These are phyloP conservation scores for Yarrowia keelungensis DNA, from an alignment of 805 yeast species.

Conservation along the genomic window DNA sequence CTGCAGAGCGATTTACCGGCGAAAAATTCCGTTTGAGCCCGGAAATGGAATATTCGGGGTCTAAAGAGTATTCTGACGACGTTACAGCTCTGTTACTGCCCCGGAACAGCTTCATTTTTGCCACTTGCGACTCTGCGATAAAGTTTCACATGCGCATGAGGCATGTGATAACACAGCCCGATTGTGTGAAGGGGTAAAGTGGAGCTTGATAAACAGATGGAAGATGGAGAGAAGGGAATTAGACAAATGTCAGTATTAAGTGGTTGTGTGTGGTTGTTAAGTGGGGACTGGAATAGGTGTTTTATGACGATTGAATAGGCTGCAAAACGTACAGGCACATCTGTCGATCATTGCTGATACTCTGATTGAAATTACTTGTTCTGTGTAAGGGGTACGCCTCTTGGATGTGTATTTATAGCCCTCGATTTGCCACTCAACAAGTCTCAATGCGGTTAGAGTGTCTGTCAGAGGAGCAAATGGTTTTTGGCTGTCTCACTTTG, in stretches of 20 bases:
- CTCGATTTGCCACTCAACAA: no score
- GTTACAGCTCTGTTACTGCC: neutral
- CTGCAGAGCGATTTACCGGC: neutral
- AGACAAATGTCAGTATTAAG: neutral
- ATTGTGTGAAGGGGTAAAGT: constrained; percentile 22
- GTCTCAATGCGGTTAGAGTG: no score
- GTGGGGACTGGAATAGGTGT: no score
- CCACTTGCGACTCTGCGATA: neutral
- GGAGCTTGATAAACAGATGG: neutral
- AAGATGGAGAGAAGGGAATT: neutral
- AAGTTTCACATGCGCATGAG: constrained; percentile 17
- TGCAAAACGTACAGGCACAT: no score
- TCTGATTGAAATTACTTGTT: no score
- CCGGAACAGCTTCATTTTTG: neutral
- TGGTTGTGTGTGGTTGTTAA: neutral
- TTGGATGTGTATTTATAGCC: no score
- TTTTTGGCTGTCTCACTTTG: neutral
- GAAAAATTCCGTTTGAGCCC: neutral
- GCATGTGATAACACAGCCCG: constrained; percentile 23
- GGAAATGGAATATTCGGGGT: neutral
- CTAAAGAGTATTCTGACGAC: neutral
- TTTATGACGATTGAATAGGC: no score
- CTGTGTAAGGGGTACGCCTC: no score
- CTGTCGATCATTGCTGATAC: no score
- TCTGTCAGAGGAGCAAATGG: no score